phyloP scores from a whole-genome alignment of 257 asterid genomes.

The Gentiana dahurica region DNA sequence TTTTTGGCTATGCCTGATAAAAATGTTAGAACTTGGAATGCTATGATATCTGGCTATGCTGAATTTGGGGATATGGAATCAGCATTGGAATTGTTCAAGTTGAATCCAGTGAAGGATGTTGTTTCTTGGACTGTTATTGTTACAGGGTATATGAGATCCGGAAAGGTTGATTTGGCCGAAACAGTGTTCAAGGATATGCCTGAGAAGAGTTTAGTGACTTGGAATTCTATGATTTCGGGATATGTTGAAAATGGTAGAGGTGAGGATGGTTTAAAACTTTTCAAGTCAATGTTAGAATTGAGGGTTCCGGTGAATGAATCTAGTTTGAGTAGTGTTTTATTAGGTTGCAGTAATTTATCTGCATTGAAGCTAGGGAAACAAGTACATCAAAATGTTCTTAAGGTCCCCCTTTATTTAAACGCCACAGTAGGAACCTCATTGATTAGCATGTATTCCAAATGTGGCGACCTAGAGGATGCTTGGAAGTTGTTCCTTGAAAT shows the following conservation, averaged over 20 bases:
- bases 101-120: slow-evolving; percentile 49
- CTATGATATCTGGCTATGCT: slow-evolving; percentile 63
- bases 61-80: slow-evolving; percentile 48
- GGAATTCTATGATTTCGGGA: slow-evolving; percentile 84
- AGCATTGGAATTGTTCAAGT: slow-evolving; percentile 36
- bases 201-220: slow-evolving; percentile 51
- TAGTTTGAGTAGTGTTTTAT: slow-evolving; percentile 52
- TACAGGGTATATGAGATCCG: slow-evolving; percentile 63
- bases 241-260: slow-evolving; percentile 65
- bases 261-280: slow-evolving; percentile 55
- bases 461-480: slow-evolving; percentile 62
- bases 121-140: slow-evolving; percentile 58
- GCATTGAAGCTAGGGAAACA: slow-evolving; percentile 60
- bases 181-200: slow-evolving; percentile 38
- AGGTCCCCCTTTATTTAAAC: slow-evolving; percentile 37
- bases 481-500: slow-evolving; percentile 48
- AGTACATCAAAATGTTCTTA: slow-evolving; percentile 50
- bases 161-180: slow-evolving; percentile 54
- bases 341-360: slow-evolving; percentile 71
- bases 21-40: slow-evolving; percentile 68
- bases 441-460: slow-evolving; percentile 76
- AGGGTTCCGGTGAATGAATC: slow-evolving; percentile 42
- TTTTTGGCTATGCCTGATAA: slow-evolving; percentile 44
- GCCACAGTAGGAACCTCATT: slow-evolving; percentile 58
- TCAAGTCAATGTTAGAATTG: slow-evolving; percentile 44